Conservation (phyloP, 257 asterid species). For the Salvia rosmarinus region DNA sequence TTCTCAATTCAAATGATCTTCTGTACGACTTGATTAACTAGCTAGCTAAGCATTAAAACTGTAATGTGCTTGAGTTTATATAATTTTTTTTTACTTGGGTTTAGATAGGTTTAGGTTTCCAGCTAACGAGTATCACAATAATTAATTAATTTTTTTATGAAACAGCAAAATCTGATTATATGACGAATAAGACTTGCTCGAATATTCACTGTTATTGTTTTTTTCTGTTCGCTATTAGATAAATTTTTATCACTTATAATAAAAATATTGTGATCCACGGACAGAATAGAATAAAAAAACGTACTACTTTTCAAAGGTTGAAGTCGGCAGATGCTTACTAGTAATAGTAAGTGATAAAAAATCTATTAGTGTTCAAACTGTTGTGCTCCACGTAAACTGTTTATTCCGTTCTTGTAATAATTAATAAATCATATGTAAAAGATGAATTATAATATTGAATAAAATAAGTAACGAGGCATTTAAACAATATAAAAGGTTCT, state of each 20-base stretch:
- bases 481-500: neutral
- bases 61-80: too few relatives aligned
- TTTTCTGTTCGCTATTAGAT: neutral
- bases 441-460: neutral
- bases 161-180: neutral
- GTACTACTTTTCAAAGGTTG: constrained; percentile 1
- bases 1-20: neutral
- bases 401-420: too few relatives aligned
- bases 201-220: neutral
- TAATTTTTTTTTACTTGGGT: too few relatives aligned
- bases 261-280: neutral
- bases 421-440: too few relatives aligned
- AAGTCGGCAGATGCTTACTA: constrained; percentile 9
- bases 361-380: neutral
- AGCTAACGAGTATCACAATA: too few relatives aligned
- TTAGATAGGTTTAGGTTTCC: neutral
- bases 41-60: too few relatives aligned
- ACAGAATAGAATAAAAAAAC: neutral
- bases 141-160: neutral
- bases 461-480: neutral
- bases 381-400: too few relatives aligned
- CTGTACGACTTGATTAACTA: too few relatives aligned
- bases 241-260: neutral
- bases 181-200: neutral
- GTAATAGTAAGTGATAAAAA: neutral